phyloP scores from a whole-genome alignment of 805 yeast species.

The Lipomyces orientalis region DNA sequence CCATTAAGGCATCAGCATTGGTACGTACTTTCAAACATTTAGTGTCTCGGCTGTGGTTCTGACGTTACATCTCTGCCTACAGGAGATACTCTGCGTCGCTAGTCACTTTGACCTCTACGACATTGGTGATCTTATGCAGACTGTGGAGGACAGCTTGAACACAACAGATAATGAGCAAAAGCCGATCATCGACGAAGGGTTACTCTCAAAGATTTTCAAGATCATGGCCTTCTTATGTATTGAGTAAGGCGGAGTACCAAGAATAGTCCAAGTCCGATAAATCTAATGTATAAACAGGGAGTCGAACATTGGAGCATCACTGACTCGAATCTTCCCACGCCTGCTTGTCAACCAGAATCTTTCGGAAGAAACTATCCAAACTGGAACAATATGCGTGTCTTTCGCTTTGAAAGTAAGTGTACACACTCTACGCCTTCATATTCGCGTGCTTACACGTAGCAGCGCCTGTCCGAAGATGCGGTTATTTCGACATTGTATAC shows the following conservation, averaged over 20 bases:
- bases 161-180: slow-evolving; percentile 47
- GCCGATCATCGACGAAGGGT: slow-evolving; percentile 58
- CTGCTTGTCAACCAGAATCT: slow-evolving; percentile 58
- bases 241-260: background rate
- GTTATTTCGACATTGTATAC: slow-evolving; percentile 85
- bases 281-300: slow-evolving; percentile 40
- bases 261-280: background rate
- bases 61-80: background rate
- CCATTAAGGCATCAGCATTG: slow-evolving; percentile 60
- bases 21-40: slow-evolving; percentile 4
- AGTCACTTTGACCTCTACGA: slow-evolving; percentile 54
- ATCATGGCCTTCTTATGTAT: slow-evolving; percentile 60
- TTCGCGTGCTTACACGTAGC: background rate
- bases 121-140: slow-evolving; percentile 51
- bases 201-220: slow-evolving; percentile 59
- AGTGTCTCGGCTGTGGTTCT: background rate
- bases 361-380: slow-evolving; percentile 53
- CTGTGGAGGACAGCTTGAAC: slow-evolving; percentile 59
- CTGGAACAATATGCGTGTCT: slow-evolving; percentile 65
- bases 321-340: slow-evolving; percentile 50
- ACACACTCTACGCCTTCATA: background rate
- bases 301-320: slow-evolving; percentile 42
- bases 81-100: slow-evolving; percentile 66
- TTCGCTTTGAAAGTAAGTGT: slow-evolving; percentile 64
- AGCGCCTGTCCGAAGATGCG: slow-evolving; percentile 66